Evolutionary conservation across 2,329 filamentous ascomycete species (phyloP).

Genomic region (Gliomastix tumulicola): DNA sequence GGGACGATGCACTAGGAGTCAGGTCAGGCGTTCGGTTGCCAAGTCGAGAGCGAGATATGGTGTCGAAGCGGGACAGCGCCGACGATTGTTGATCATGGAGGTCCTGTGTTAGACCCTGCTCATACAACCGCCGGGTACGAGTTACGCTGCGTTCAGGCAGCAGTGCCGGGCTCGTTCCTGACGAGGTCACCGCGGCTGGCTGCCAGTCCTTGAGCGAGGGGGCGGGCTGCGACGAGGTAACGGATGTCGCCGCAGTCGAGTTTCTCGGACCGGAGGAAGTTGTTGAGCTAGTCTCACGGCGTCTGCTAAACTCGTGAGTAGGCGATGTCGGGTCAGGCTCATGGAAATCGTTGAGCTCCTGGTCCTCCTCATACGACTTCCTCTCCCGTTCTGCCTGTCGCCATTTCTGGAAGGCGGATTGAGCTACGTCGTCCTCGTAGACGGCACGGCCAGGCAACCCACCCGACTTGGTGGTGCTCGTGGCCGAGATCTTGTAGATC

Average conservation of each 20-base stretch:
- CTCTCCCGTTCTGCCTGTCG: constrained; percentile 55
- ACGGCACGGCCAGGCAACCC: constrained; percentile 62
- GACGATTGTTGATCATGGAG: constrained; percentile 74
- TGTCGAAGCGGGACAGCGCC: constrained; percentile 73
- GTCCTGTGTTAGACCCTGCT: constrained; percentile 73
- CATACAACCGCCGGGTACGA: constrained; percentile 72
- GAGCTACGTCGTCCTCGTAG: constrained; percentile 80
- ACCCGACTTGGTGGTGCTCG: constrained; percentile 31
- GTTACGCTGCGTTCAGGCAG: constrained; percentile 58
- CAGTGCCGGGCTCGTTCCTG: constrained; percentile 24
- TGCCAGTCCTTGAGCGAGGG: constrained; percentile 45
- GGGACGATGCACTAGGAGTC: constrained; percentile 35
- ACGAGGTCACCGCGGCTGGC: constrained; percentile 19
- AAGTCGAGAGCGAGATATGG: constrained; percentile 57
- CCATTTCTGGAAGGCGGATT: constrained; percentile 78
- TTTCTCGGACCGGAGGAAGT: constrained; percentile 65
- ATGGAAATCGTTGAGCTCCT: constrained; percentile 23
- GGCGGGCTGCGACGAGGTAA: constrained; percentile 62
- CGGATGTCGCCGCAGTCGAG: constrained; percentile 84
- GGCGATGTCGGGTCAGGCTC: no score
- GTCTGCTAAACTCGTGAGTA: constrained; percentile 54
- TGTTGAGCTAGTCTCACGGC: constrained; percentile 82
- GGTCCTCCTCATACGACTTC: constrained; percentile 30
- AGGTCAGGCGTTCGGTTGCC: constrained; percentile 44
- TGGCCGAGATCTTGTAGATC: constrained; percentile 74